These are phyloP conservation scores for Syzygium grande DNA, from an alignment of 345 rosid genomes.

Conservation along the genomic window DNA sequence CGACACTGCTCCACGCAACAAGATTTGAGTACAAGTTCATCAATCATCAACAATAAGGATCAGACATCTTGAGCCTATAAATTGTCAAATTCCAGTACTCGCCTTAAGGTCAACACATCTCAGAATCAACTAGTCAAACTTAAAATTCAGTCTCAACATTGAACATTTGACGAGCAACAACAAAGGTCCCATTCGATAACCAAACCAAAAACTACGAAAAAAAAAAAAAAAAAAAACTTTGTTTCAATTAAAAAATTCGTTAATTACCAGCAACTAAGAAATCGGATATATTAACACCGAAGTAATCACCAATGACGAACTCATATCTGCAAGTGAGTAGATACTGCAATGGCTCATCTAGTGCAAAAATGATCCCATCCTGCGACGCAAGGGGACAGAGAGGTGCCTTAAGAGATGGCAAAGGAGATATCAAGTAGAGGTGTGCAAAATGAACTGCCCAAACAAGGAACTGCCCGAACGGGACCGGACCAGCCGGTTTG, in stretches of 20 bases:
- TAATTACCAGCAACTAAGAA: slow-evolving; percentile 77
- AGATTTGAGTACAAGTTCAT: too few species aligned
- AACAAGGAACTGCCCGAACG: too few species aligned
- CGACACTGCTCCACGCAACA: too few species aligned
- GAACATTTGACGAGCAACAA: too few species aligned
- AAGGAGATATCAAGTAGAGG: neutral
- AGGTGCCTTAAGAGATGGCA: neutral
- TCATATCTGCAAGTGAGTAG: slow-evolving; percentile 61
- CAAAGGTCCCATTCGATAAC: too few species aligned
- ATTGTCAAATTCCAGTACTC: neutral
- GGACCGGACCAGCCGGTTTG: too few species aligned
- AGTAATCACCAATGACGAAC: slow-evolving; percentile 58
- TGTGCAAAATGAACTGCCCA: too few species aligned
- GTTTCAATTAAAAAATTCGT: neutral
- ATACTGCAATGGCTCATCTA: slow-evolving; percentile 31
- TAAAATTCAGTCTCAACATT: too few species aligned
- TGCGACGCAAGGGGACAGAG: too few species aligned
- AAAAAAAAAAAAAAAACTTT: neutral
- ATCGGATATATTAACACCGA: slow-evolving; percentile 59
- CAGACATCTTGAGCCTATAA: neutral
- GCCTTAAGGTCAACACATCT: neutral
- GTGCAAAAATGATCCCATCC: slow-evolving; percentile 48
- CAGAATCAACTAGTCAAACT: neutral
- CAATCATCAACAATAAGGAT: too few species aligned
- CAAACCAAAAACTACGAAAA: neutral